Conservation (phyloP, 352 stramenopile genomes). For the Halophytophthora polymorphica region DNA sequence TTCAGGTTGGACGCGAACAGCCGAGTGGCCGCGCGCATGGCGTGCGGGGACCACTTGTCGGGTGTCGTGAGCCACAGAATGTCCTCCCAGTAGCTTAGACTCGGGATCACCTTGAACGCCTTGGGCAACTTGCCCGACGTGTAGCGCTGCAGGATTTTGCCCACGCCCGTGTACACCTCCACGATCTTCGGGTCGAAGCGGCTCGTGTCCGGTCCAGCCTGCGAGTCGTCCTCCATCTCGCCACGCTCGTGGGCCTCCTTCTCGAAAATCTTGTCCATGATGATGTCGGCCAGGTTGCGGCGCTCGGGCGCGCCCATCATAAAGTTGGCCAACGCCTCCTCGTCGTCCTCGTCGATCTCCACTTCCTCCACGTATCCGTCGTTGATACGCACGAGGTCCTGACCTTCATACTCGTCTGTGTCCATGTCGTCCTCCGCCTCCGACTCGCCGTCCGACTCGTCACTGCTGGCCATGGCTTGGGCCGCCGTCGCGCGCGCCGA, state of each 20-base stretch:
- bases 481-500: constrained; percentile 10
- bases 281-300: constrained; percentile 97
- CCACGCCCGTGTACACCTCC: constrained; percentile 98
- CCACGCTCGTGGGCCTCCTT: constrained; percentile 90
- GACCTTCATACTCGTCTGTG: constrained; percentile 83
- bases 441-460: constrained; percentile 65
- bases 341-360: constrained; percentile 85
- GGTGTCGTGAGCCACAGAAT: constrained; percentile 97
- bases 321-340: constrained; percentile 85
- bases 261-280: constrained; percentile 99
- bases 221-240: constrained; percentile 62
- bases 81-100: constrained; percentile 98
- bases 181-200: constrained; percentile 95
- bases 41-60: constrained; percentile 98
- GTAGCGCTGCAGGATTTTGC: constrained; percentile 96
- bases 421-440: constrained; percentile 88
- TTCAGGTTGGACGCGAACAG: constrained; percentile 99
- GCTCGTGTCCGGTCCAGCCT: constrained; percentile 39
- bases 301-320: constrained; percentile 81
- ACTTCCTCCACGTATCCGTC: constrained; percentile 90
- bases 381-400: constrained; percentile 89
- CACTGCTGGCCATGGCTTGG: constrained; percentile 41
- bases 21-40: constrained; percentile 95
- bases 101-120: constrained; percentile 99
- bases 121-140: constrained; percentile 99